phyloP scores from a whole-genome alignment of 257 asterid genomes.

The Craterostigma plantagineum region DNA sequence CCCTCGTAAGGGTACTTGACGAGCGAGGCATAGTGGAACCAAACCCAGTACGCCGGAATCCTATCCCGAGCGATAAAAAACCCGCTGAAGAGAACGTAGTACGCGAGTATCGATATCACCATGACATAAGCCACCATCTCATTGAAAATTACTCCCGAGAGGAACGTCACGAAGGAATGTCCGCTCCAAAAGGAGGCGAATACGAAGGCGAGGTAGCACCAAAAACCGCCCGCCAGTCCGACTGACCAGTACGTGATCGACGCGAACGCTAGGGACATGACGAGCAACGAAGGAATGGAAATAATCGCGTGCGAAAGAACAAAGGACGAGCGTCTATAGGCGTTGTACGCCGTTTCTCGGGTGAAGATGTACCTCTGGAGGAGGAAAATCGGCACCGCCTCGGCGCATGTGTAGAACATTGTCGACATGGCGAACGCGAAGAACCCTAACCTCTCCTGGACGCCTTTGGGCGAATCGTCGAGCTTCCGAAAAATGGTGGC shows the following conservation, averaged over 20 bases:
- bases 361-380: slow-evolving; percentile 26
- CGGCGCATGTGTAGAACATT: slow-evolving; percentile 24
- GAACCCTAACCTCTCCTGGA: slow-evolving; percentile 19
- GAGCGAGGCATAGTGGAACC: slow-evolving; percentile 28
- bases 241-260: slow-evolving; percentile 24
- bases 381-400: slow-evolving; percentile 20
- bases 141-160: slow-evolving; percentile 21
- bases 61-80: slow-evolving; percentile 16
- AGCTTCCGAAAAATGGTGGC: slow-evolving; percentile 26
- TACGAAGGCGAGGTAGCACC: slow-evolving; percentile 13
- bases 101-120: slow-evolving; percentile 16
- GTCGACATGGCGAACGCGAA: slow-evolving; percentile 28
- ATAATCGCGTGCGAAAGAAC: slow-evolving; percentile 20
- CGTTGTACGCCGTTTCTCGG: slow-evolving; percentile 31
- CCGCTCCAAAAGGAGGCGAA: slow-evolving; percentile 31
- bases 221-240: slow-evolving; percentile 15
- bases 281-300: slow-evolving; percentile 15
- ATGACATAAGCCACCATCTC: slow-evolving; percentile 17
- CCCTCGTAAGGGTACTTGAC: slow-evolving; percentile 25
- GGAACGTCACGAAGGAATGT: slow-evolving; percentile 22
- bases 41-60: slow-evolving; percentile 22
- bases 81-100: slow-evolving; percentile 23
- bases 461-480: slow-evolving; percentile 23
- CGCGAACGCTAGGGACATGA: slow-evolving; percentile 17
- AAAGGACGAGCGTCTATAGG: slow-evolving; percentile 20